These are phyloP conservation scores for Amaranthus hypochondriacus DNA, from an alignment of 148 eudicot genomes.

Conservation along the genomic window DNA sequence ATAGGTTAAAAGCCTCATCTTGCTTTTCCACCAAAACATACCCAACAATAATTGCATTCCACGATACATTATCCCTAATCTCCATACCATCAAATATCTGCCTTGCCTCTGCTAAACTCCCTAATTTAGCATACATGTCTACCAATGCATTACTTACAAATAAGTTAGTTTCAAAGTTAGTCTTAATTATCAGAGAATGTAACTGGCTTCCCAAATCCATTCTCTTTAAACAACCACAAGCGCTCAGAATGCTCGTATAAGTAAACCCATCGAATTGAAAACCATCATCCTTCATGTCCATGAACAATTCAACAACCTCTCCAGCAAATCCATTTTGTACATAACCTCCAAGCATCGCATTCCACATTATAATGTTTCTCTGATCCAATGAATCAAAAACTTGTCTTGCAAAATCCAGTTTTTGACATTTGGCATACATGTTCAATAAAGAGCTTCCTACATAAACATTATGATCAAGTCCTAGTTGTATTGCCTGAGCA, in stretches of 20 bases:
- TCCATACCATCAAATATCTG: constrained; percentile 48
- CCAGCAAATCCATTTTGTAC: constrained; percentile 59
- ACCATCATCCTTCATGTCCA: constrained; percentile 47
- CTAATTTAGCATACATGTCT: constrained; percentile 88
- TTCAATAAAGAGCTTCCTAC: constrained; percentile 83
- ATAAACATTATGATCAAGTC: constrained; percentile 72
- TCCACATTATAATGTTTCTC: constrained; percentile 76
- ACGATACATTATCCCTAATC: constrained; percentile 71
- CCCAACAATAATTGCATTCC: constrained; percentile 94
- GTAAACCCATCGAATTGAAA: constrained; percentile 72
- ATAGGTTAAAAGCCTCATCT: constrained; percentile 63
- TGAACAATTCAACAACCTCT: constrained; percentile 59
- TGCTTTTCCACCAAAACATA: constrained; percentile 71
- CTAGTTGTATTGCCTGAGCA: constrained; percentile 66
- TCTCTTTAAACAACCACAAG: constrained; percentile 63
- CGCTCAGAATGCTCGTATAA: constrained; percentile 82
- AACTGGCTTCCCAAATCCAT: constrained; percentile 57
- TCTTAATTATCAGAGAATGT: constrained; percentile 69
- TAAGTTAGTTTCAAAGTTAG: constrained; percentile 48
- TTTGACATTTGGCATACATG: constrained; percentile 80
- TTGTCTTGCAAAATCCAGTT: constrained; percentile 49
- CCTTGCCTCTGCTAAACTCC: constrained; percentile 56
- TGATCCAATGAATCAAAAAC: constrained; percentile 54
- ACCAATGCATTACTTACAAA: constrained; percentile 79
- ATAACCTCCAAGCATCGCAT: constrained; percentile 86